Conservation (phyloP, 2,329 filamentous ascomycete species). For the Ophiostoma himal-ulmi region DNA sequence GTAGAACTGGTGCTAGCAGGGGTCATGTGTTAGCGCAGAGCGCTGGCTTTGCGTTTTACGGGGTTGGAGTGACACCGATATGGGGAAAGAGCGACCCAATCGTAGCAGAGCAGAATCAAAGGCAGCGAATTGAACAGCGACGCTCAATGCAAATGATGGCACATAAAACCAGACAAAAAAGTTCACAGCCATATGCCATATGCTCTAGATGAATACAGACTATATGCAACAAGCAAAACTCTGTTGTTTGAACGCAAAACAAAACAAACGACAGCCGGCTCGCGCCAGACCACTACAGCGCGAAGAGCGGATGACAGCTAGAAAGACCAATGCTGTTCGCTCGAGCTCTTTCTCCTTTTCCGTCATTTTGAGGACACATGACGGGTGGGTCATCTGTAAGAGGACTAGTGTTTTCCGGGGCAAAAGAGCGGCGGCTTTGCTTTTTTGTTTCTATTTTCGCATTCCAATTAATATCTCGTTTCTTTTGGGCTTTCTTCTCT, state of each 20-base stretch:
- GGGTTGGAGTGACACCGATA: constrained; percentile 16
- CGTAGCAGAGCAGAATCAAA: neutral
- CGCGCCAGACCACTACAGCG: neutral
- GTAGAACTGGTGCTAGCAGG: constrained; percentile 13
- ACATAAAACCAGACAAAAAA: no score
- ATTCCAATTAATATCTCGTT: neutral
- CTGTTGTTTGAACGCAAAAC: no score
- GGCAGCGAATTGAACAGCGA: neutral
- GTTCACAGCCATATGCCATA: neutral
- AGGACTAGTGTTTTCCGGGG: constrained; percentile 19
- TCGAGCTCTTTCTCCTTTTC: neutral
- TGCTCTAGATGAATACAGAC: no score
- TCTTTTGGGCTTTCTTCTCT: neutral
- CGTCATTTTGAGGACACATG: constrained; percentile 20
- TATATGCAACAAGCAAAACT: no score
- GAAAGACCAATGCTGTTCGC: neutral
- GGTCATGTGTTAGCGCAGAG: constrained; percentile 11
- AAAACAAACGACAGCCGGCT: neutral
- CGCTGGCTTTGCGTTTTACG: constrained; percentile 18
- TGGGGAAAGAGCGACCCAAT: constrained; percentile 16
- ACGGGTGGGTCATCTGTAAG: constrained; percentile 15
- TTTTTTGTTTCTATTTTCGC: neutral
- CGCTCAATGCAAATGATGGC: no score
- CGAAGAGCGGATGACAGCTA: neutral
- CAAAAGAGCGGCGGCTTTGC: neutral